Base-by-base conservation (phyloP, 2,329 filamentous ascomycete genomes). In the Microsporum ferrugineum region DNA sequence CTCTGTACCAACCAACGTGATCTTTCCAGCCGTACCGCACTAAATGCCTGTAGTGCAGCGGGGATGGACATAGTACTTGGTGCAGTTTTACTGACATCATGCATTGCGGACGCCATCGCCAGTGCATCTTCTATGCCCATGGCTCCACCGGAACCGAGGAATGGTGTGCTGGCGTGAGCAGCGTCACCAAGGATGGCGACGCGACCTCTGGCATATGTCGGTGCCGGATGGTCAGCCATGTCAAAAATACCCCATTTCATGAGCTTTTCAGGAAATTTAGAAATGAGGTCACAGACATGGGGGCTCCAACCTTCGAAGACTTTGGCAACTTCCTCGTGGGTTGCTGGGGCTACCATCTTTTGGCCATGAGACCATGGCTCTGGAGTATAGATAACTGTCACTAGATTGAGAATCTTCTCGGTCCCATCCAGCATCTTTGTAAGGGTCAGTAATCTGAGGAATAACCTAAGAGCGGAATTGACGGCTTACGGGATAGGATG, bases 121-220 rank as follows among this genome's bases (percentile, higher is more conserved):
- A 71, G 67, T 1, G 69, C 69, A 58, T 76, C 73, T 61, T 77
- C 75, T 23, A 77, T 68, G 0, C 72, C 71, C 66, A 73, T 71
- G 2, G 70, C 70, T 0, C 70, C 72, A 5, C 74, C 74, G 5
- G 73, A 67, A 2, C 71, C 73, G 2, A 72, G 72, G 55, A 70
- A 74, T 0, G 73, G 73, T 51, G 73, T 70, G 14, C 66, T 70
- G 6, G 73, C 70, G 60, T 76, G 75, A 2, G 73, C 74, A 27
- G 74, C 72, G 57, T 76, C 73, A 12, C 75, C 75, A 53, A 73
- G 68, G 56, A 76, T 69, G 31, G 66, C 66, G 10, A 73, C 65
- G 2, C 63, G 57, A 23, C 67, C 67, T 3, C 65, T 66, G 63
- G 60, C 62, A 63, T 72, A 74, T 14, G 62, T 68, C n/a, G 70